Conservation (phyloP, 1,139 yeast species). For the Hemisphaericaspora lyxosophila region DNA sequence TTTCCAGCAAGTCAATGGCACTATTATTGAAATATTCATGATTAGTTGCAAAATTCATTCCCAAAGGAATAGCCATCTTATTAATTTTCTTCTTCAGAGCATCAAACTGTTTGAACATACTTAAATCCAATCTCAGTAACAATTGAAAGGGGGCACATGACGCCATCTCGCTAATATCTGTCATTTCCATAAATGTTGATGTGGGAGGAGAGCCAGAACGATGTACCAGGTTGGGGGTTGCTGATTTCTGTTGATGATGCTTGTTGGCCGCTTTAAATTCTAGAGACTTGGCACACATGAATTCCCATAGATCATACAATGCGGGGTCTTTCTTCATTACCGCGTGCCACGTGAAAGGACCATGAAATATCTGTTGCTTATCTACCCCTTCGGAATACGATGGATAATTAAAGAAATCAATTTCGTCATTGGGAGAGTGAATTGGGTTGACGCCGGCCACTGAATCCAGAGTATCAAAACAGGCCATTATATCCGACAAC, state of each 20-base stretch:
- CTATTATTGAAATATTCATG: constrained; percentile 25
- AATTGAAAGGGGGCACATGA: constrained; percentile 17
- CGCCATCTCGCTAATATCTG: constrained; percentile 1
- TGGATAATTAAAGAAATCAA: constrained; percentile 31
- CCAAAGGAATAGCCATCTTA: constrained; percentile 18
- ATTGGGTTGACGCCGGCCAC: constrained; percentile 28
- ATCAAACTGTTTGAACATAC: constrained; percentile 7
- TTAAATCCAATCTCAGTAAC: constrained; percentile 14
- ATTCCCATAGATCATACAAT: constrained; percentile 19
- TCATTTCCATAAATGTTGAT: background rate
- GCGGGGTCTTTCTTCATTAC: constrained; percentile 32
- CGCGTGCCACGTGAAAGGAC: constrained; percentile 40
- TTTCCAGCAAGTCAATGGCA: constrained; percentile 27
- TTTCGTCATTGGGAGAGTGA: constrained; percentile 20
- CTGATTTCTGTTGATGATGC: background rate
- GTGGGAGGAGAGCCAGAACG: background rate
- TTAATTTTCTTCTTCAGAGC: constrained; percentile 10
- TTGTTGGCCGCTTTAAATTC: background rate
- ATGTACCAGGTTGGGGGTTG: background rate
- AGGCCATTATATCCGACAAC: constrained; percentile 7
- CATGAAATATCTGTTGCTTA: constrained; percentile 26
- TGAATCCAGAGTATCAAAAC: constrained; percentile 3
- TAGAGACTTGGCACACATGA: constrained; percentile 6
- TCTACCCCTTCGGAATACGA: constrained; percentile 22
- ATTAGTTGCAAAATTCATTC: constrained; percentile 18